Evolutionary conservation across 2,329 filamentous ascomycete species (phyloP).

Genomic region (Talaromyces sp.): DNA sequence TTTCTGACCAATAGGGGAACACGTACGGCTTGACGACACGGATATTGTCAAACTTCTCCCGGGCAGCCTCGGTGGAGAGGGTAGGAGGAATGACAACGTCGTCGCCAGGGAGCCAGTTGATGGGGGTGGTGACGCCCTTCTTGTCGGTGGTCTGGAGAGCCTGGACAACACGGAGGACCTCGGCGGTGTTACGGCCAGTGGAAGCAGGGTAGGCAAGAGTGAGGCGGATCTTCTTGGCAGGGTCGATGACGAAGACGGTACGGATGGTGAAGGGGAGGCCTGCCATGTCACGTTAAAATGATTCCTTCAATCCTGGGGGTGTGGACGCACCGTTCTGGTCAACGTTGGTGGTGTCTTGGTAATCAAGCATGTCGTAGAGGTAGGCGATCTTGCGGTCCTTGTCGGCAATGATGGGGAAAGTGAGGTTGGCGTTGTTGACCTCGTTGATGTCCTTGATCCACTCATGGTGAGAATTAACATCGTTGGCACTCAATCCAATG

Average conservation of each 20-base stretch:
- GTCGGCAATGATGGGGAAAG: conserved; percentile 80
- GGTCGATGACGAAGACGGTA: conserved; percentile 92
- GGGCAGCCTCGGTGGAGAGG: conserved; percentile 80
- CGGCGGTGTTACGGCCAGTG: conserved; percentile 78
- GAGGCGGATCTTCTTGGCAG: conserved; percentile 86
- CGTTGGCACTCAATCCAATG: conserved; percentile 84
- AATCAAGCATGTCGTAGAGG: conserved; percentile 79
- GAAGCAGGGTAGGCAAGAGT: conserved; percentile 91
- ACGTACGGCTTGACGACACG: conserved; percentile 59
- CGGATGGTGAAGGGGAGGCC: conserved; percentile 86
- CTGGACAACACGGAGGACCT: conserved; percentile 76
- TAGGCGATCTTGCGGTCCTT: conserved; percentile 74
- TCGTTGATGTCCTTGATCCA: conserved; percentile 91
- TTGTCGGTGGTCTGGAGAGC: conserved; percentile 81
- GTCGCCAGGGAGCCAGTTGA: conserved; percentile 85
- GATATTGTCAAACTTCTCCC: conserved; percentile 71
- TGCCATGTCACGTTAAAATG: conserved; percentile 16
- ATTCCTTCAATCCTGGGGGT: neutral
- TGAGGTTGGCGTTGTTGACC: conserved; percentile 67
- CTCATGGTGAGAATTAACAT: conserved; percentile 74
- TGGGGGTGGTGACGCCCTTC: conserved; percentile 82
- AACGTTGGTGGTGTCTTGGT: conserved; percentile 78
- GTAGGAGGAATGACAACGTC: conserved; percentile 88
- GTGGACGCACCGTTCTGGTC: conserved; percentile 63
- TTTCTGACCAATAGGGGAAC: neutral